Evolutionary conservation across 2,329 filamentous ascomycete genomes (phyloP).

Genomic region (Seiridium unicorne): DNA sequence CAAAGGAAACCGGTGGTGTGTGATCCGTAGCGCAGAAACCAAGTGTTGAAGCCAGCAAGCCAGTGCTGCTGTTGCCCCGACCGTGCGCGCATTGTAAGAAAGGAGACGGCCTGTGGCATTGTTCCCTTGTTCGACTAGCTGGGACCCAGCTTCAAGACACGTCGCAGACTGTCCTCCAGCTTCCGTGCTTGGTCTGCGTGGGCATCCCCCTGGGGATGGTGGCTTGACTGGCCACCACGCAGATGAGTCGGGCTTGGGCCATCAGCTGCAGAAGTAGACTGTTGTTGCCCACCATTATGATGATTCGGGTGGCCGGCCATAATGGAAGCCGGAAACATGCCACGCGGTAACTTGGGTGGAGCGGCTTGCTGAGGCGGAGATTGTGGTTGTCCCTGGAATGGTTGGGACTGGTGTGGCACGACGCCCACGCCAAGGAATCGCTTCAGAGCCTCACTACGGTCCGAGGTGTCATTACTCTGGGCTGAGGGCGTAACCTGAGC

Average conservation of each 20-base stretch:
- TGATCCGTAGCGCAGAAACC: too few species aligned
- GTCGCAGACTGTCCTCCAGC: constrained; percentile 54
- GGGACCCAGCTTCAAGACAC: constrained; percentile 44
- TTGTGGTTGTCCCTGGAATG: constrained; percentile 8
- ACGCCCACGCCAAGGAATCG: constrained; percentile 40
- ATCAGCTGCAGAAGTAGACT: not conserved
- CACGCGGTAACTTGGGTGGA: constrained; percentile 17
- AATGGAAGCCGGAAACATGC: constrained; percentile 24
- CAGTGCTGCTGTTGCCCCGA: not conserved
- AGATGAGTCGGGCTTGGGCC: not conserved
- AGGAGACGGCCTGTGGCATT: not conserved
- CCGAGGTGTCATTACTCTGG: constrained; percentile 17
- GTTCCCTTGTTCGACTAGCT: not conserved
- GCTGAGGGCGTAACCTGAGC: constrained; percentile 16
- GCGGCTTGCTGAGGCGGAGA: constrained; percentile 5
- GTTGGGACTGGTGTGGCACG: constrained; percentile 7
- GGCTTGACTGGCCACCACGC: constrained; percentile 10
- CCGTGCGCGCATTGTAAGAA: too few species aligned
- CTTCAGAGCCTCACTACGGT: constrained; percentile 52
- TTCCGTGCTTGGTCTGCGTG: constrained; percentile 39
- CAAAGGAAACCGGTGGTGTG: constrained; percentile 6
- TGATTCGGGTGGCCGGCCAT: constrained; percentile 11
- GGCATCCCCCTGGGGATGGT: constrained; percentile 12
- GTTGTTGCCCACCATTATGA: not conserved
- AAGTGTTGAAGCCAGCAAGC: constrained; percentile 1